A percentile compares a stretch with the other conserved stretches of the same genome.
phyloP scores from a whole-genome alignment of 1,284 basidiomycete genomes.

The Serendipita sp. region DNA sequence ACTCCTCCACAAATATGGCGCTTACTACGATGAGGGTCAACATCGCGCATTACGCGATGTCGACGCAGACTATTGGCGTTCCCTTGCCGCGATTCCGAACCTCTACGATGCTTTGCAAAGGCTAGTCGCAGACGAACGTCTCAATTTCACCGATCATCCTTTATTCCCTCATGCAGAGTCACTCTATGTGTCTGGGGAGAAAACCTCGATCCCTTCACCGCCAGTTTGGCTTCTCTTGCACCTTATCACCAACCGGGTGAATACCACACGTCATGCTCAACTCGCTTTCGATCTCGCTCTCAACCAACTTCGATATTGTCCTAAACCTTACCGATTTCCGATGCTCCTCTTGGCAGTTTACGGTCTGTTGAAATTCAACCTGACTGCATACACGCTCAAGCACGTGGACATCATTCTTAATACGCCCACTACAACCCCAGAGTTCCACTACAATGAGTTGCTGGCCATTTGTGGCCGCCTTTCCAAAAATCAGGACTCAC shows the following conservation, averaged over 20 bases:
- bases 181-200: background rate
- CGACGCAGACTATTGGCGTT: background rate
- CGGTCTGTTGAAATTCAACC: background rate
- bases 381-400: background rate
- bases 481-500: background rate
- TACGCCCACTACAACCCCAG: background rate
- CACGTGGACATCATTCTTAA: background rate
- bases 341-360: background rate
- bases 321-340: background rate
- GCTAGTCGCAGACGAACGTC: background rate
- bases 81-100: background rate
- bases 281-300: background rate
- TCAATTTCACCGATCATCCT: background rate
- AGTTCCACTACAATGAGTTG: constrained; percentile 4
- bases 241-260: background rate
- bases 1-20: background rate
- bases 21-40: background rate
- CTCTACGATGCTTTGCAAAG: background rate
- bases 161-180: constrained; percentile 1
- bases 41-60: background rate
- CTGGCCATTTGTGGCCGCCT: constrained; percentile 2
- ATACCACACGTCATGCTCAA: background rate
- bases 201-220: background rate
- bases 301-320: background rate
- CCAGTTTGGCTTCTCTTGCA: background rate